These are phyloP conservation scores for Dimargaris cristalligena DNA, from an alignment of 192 early-diverging fungal species.

Conservation along the genomic window DNA sequence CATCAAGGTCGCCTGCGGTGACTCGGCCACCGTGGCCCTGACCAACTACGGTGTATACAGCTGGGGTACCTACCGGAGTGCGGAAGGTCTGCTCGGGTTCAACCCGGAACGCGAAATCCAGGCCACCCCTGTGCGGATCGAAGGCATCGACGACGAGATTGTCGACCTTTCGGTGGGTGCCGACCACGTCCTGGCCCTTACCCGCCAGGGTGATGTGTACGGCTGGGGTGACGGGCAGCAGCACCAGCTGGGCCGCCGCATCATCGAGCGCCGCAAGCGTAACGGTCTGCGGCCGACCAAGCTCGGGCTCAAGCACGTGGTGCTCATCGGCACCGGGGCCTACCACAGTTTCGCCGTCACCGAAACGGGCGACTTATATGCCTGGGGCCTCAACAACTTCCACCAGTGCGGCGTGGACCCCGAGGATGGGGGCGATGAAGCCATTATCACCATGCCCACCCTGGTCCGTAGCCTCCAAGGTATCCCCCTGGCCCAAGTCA, in stretches of 20 bases:
- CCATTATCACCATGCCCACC: conserved; percentile 36
- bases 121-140: conserved; percentile 36
- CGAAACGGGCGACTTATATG: conserved; percentile 42
- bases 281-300: conserved; percentile 39
- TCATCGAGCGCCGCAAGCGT: conserved; percentile 53
- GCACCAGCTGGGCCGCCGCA: conserved; percentile 69
- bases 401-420: conserved; percentile 59
- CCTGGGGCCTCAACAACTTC: conserved; percentile 85
- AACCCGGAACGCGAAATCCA: conserved; percentile 46
- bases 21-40: conserved; percentile 66
- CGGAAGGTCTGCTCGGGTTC: conserved; percentile 76
- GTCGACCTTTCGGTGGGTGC: conserved; percentile 64
- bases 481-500: conserved; percentile 32
- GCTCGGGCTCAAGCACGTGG: conserved; percentile 37
- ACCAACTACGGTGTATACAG: conserved; percentile 65
- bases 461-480: conserved; percentile 31
- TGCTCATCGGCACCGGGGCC: conserved; percentile 52
- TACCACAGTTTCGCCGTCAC: conserved; percentile 75
- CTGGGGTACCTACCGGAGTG: conserved; percentile 75
- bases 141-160: conserved; percentile 36
- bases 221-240: conserved; percentile 85
- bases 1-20: conserved; percentile 65
- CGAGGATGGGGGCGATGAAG: conserved; percentile 22
- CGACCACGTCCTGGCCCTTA: conserved; percentile 71
- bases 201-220: conserved; percentile 54